Percentiles rank a stretch among this genome's conserved stretches.
Evolutionary conservation across 2,329 filamentous ascomycete genomes (phyloP).

Genomic region (Zasmidium angulare): DNA sequence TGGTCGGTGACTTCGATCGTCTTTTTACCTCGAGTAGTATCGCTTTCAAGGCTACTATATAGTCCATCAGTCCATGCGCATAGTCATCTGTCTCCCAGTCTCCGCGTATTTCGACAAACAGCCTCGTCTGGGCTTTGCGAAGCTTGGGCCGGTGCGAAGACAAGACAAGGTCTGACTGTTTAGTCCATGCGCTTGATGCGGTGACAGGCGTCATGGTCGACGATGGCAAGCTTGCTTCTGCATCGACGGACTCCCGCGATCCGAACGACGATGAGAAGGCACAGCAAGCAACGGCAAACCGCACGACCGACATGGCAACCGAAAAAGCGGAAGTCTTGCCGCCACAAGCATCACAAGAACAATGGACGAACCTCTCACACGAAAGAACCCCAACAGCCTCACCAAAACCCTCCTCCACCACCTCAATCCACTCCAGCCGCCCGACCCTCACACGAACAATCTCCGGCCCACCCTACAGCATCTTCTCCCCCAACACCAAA

Average conservation of each 20-base stretch:
- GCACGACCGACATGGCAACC: not conserved
- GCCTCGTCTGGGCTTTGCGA: not conserved
- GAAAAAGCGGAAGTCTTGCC: not conserved
- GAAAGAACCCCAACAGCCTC: not conserved
- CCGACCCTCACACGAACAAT: constrained; percentile 12
- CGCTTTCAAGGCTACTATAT: not conserved
- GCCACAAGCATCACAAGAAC: not conserved
- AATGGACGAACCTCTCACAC: not conserved
- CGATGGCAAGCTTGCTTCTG: not conserved
- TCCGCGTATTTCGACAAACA: not conserved
- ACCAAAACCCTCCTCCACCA: not conserved
- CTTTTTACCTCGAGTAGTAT: not conserved
- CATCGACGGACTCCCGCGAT: not conserved
- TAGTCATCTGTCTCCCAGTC: too few relatives aligned
- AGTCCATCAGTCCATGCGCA: too few relatives aligned
- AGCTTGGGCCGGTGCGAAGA: not conserved
- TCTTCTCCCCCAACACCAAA: constrained; percentile 28
- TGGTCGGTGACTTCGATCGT: not conserved
- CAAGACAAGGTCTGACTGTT: not conserved
- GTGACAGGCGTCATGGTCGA: not conserved
- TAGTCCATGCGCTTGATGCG: not conserved
- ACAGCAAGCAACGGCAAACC: not conserved
- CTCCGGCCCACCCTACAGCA: constrained; percentile 28
- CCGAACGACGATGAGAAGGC: not conserved
- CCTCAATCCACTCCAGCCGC: not conserved